A percentile compares a stretch with the other conserved stretches of the same genome.
Conservation (phyloP, 108 stramenopile species). For the Schizochytrium sp. region DNA sequence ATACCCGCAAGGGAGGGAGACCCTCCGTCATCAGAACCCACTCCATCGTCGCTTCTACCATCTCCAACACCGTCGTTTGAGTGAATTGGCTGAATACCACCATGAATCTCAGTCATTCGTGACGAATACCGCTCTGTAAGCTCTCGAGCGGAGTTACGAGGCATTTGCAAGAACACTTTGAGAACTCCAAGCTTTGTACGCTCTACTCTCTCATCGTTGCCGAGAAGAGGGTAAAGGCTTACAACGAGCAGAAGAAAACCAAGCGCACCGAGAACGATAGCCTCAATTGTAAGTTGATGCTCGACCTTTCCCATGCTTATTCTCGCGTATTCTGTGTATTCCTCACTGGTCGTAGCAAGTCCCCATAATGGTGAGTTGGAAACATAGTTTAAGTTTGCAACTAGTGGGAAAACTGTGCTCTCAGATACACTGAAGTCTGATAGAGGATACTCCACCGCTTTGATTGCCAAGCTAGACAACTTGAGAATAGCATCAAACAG, state of each 20-base stretch:
- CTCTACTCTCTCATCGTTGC: conserved; percentile 11
- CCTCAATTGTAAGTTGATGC: background rate
- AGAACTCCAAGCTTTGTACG: background rate
- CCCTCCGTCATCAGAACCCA: too few species aligned
- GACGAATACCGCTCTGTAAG: background rate
- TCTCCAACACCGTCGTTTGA: background rate
- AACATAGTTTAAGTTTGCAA: conserved; percentile 4
- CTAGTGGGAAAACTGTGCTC: background rate
- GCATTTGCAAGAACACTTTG: conserved; percentile 20
- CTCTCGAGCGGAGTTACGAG: background rate
- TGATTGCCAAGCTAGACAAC: conserved; percentile 6
- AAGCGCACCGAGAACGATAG: background rate
- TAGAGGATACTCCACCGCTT: background rate
- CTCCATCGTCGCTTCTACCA: background rate
- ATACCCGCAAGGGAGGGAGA: too few species aligned
- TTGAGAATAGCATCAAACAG: background rate
- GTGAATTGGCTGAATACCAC: background rate
- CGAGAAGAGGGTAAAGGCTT: background rate
- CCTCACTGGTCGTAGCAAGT: background rate
- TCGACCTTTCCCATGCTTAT: background rate
- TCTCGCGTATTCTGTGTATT: background rate
- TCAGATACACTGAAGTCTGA: background rate
- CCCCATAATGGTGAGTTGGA: background rate
- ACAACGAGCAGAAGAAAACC: background rate
- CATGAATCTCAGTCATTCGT: background rate